phyloP scores from a whole-genome alignment of 192 early-diverging fungal genomes.

The Coemansia sp. region DNA sequence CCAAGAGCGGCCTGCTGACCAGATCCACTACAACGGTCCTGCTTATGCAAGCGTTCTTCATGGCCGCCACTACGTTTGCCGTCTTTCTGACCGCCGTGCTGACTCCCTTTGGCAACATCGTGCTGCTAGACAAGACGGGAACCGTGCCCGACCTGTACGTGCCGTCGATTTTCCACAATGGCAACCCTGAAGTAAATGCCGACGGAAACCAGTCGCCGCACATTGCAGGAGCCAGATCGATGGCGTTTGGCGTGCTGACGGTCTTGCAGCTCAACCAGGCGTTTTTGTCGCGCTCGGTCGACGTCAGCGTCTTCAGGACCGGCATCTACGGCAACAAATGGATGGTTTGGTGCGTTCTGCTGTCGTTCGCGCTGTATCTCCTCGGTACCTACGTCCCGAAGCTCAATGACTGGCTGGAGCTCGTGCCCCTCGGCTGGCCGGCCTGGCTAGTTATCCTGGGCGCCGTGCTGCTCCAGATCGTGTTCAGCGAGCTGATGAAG shows the following conservation, averaged over 20 bases:
- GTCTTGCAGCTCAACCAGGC: conserved; percentile 85
- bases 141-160: conserved; percentile 30
- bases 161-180: conserved; percentile 46
- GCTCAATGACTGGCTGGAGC: conserved; percentile 58
- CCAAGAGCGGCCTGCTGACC: conserved; percentile 71
- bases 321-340: conserved; percentile 75
- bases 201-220: conserved; percentile 42
- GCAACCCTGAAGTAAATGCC: conserved; percentile 46
- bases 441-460: conserved; percentile 67
- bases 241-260: conserved; percentile 79
- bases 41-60: conserved; percentile 68
- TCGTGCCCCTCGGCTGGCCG: conserved; percentile 56
- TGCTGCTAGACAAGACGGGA: conserved; percentile 21
- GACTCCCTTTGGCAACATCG: conserved; percentile 41
- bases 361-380: conserved; percentile 69
- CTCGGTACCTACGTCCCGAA: conserved; percentile 79
- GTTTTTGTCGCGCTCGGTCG: conserved; percentile 78
- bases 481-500: conserved; percentile 64
- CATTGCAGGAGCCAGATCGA: conserved; percentile 46
- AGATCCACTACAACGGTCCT: conserved; percentile 62
- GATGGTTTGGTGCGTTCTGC: conserved; percentile 74
- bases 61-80: conserved; percentile 64
- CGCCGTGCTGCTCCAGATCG: conserved; percentile 56
- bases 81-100: conserved; percentile 59
- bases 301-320: conserved; percentile 69